These are phyloP conservation scores for Ophiostoma himal-ulmi DNA, from an alignment of 2,329 filamentous ascomycete species.

Conservation along the genomic window DNA sequence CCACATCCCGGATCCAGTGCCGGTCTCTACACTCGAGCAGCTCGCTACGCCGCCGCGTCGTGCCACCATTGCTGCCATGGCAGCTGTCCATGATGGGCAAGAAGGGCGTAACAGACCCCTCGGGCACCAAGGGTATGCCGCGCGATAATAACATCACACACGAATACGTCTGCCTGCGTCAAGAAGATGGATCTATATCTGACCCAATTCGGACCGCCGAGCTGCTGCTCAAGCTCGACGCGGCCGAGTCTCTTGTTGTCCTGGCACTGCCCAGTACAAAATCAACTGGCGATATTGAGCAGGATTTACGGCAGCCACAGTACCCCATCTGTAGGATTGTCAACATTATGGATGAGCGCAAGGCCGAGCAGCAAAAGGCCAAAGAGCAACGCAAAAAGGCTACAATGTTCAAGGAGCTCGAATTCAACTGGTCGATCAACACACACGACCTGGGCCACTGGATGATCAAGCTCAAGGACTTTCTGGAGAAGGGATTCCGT, in stretches of 20 bases:
- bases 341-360: constrained; percentile 48
- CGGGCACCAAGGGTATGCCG: constrained; percentile 31
- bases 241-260: constrained; percentile 39
- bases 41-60: not conserved
- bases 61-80: not conserved
- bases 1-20: not conserved
- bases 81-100: not conserved
- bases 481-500: constrained; percentile 66
- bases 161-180: constrained; percentile 31
- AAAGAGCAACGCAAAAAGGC: constrained; percentile 37
- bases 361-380: constrained; percentile 40
- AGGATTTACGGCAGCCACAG: constrained; percentile 25
- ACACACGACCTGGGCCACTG: constrained; percentile 67
- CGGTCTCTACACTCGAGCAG: constrained; percentile 9
- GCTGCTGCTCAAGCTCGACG: constrained; percentile 40
- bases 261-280: constrained; percentile 25
- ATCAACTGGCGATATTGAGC: not conserved
- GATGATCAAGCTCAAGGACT: constrained; percentile 59
- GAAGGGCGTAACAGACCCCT: not conserved
- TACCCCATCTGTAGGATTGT: constrained; percentile 66
- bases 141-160: constrained; percentile 43
- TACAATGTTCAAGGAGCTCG: constrained; percentile 64
- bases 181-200: constrained; percentile 36
- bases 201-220: constrained; percentile 36
- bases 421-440: constrained; percentile 84